Base-by-base conservation (phyloP, 176 grass and related monocot species). In the Phragmites australis region DNA sequence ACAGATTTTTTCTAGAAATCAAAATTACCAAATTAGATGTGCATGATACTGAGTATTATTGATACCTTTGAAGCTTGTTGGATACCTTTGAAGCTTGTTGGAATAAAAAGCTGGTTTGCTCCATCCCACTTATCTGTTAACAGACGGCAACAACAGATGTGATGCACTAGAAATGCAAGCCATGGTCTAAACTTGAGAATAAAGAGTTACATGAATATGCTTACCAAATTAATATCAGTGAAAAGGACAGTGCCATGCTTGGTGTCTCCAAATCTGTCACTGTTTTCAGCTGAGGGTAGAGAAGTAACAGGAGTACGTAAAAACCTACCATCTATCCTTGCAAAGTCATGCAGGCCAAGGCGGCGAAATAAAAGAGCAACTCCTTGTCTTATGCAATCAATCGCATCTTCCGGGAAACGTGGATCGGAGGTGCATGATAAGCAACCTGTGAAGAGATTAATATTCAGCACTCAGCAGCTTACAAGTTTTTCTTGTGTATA, bases 41-140 rank as follows among this genome's bases (percentile, higher is more conserved):
- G 17, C 31, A n/a, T 22, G 66, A 65, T 81, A 60, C 53, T 68
- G 29, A n/a, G n/a, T 69, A 53, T 75, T 53, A 53, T 51, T 2
- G 7, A 62, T 92, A 97, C 94, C 94, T 82, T 90, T 13, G 94
- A 94, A 89, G 92, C 90, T 89, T 97, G 94, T 80, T 97, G 94
- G 84, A 97, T 92, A 97, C 94, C 94, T 82, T 90, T 13, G 94
- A 94, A 89, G 92, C 90, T 89, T 97, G 94, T 80, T 97, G 94
- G 84, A 97, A 97, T 71, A 97, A 88, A 67, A 97, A 97, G 45
- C 94, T 97, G 44, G 90, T 97, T 83, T 97, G 94, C 86, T 97
- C 94, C 94, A 97, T 97, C 56, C 94, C 94, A 81, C 92, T 94
- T 85, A 97, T 92, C 94, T 97, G 82, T 86, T 82, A 81, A 82